phyloP scores from a whole-genome alignment of 2,329 filamentous ascomycete species.

The Xylaria sp. region DNA sequence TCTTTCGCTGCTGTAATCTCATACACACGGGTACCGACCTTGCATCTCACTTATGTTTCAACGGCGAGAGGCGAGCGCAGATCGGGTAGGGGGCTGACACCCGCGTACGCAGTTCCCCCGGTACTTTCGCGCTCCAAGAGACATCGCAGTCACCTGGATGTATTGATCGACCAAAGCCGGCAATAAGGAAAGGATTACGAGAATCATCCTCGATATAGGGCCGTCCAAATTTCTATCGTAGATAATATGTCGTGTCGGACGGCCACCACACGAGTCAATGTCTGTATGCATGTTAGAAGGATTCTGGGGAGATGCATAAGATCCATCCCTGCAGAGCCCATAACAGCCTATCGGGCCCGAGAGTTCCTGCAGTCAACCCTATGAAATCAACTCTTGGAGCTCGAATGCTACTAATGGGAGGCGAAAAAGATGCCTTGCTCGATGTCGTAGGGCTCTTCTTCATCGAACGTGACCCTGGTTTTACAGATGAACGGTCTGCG shows the following conservation, averaged over 20 bases:
- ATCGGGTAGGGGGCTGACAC: constrained; percentile 21
- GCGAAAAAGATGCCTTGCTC: background rate
- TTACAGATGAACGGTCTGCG: constrained; percentile 8
- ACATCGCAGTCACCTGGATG: constrained; percentile 2
- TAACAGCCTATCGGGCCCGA: constrained; percentile 18
- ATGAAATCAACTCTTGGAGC: background rate
- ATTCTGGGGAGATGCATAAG: background rate
- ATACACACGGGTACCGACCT: constrained; percentile 20
- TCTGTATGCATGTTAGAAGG: constrained; percentile 2
- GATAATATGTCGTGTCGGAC: background rate
- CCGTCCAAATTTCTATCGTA: background rate
- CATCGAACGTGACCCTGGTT: constrained; percentile 7
- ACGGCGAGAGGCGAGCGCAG: constrained; percentile 9
- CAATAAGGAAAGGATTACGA: background rate
- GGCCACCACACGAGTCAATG: background rate
- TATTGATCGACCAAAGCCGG: background rate
- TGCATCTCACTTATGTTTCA: constrained; percentile 20
- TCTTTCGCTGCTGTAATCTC: constrained; percentile 10
- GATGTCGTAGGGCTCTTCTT: constrained; percentile 11
- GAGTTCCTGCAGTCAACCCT: constrained; percentile 11
- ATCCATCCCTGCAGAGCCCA: background rate
- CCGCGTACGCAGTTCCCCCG: constrained; percentile 11
- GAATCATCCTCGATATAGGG: background rate
- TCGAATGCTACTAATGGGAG: constrained; percentile 9
- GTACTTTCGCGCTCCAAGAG: background rate